phyloP scores from a whole-genome alignment of 208 protist species.

The Leishmania major region DNA sequence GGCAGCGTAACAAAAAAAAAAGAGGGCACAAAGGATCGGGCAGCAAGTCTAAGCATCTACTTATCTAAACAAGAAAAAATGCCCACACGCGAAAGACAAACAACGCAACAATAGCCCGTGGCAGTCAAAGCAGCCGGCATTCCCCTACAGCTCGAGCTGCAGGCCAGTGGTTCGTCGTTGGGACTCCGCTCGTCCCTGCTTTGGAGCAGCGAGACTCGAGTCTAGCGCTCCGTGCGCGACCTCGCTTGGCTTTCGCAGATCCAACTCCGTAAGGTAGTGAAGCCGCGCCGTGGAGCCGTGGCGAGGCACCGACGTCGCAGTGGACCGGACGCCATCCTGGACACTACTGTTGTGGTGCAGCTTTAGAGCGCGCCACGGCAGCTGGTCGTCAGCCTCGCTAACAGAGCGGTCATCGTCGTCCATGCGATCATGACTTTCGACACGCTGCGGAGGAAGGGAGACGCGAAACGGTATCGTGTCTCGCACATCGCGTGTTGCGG shows the following conservation, averaged over 20 bases:
- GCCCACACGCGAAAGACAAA: not conserved
- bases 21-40: not conserved
- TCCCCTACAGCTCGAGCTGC: conserved; percentile 23
- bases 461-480: conserved; percentile 32
- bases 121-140: not conserved
- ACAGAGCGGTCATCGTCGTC: not conserved
- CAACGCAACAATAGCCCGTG: too few relatives aligned
- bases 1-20: not conserved
- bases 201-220: not conserved
- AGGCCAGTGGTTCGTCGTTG: conserved; percentile 20
- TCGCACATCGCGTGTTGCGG: conserved; percentile 6
- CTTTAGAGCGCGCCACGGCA: conserved; percentile 22
- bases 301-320: not conserved
- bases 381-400: not conserved
- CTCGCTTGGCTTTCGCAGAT: conserved; percentile 5
- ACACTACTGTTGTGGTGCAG: conserved; percentile 1
- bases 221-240: not conserved
- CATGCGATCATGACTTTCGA: conserved; percentile 3
- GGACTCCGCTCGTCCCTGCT: not conserved
- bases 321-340: conserved; percentile 2
- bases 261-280: not conserved
- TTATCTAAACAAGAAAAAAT: not conserved
- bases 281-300: conserved; percentile 1
- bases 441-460: conserved; percentile 17
- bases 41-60: not conserved